phyloP scores from a whole-genome alignment of 2,329 filamentous ascomycete genomes.

The Fusarium guadeloupense region DNA sequence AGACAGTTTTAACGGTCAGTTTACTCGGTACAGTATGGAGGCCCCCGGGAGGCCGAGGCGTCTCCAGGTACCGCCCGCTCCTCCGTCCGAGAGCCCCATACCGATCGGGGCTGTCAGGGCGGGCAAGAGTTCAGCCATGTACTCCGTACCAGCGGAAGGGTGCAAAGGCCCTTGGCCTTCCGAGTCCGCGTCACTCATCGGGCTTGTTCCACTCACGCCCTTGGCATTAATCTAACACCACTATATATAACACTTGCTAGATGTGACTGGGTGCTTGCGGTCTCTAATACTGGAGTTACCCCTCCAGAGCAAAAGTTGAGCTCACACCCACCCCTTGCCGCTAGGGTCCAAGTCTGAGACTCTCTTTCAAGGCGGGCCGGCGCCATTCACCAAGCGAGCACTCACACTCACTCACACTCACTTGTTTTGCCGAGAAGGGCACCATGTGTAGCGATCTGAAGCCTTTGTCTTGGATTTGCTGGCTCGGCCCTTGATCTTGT shows the following conservation, averaged over 20 bases:
- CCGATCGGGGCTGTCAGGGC: conserved; percentile 43
- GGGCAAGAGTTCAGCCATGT: conserved; percentile 44
- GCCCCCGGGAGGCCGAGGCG: conserved; percentile 36
- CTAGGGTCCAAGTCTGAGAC: conserved; percentile 29
- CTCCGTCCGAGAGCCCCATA: conserved; percentile 43
- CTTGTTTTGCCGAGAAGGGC: conserved; percentile 16
- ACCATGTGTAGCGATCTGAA: conserved; percentile 21
- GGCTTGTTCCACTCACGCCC: conserved; percentile 21
- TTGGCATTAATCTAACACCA: conserved; percentile 18
- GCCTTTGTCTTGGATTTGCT: conserved; percentile 27
- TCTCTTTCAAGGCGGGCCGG: conserved; percentile 29
- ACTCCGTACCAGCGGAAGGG: conserved; percentile 17
- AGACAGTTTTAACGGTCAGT: conserved; percentile 28
- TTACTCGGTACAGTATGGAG: conserved; percentile 27
- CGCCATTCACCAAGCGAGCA: conserved; percentile 37
- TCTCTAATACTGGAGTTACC: conserved; percentile 21
- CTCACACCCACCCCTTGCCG: conserved; percentile 1
- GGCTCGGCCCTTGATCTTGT: conserved; percentile 10
- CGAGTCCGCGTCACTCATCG: conserved; percentile 31
- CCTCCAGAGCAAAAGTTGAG: not conserved
- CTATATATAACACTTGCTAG: not conserved
- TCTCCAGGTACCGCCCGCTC: conserved; percentile 39
- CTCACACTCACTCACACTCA: conserved; percentile 21
- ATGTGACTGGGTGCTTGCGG: conserved; percentile 15
- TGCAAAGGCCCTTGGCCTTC: conserved; percentile 30